Evolutionary conservation across 148 eudicot species (phyloP), one percentile per base, ranked within the genome.

Genomic region (Vaccinium myrtillus): DNA sequence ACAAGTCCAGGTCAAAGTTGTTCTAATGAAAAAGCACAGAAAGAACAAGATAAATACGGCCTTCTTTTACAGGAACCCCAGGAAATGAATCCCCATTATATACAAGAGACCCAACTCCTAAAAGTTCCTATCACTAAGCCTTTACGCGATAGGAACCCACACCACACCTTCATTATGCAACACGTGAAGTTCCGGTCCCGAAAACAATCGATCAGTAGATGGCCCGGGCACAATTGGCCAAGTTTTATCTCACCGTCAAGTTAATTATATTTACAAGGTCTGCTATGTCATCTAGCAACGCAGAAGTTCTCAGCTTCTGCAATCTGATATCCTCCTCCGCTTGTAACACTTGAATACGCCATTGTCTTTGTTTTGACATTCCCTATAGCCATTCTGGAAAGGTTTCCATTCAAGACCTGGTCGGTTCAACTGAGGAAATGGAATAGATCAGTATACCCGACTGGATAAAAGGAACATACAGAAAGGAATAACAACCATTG

Each of bases 281-380:
- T 46, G 51, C 8, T 75, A 39, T 19, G 51, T 75, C 12, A 4
- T 23, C 75, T 65, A 65, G 8, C 73, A 63, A 27, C 8, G 5
- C 18, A 4, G 2, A 51, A 6, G 65, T 56, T 36, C 88, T 87
- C 61, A 75, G 87, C 86, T 90, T 87, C 46, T 59, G 73, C 71
- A 83, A 56, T 79, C 82, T 48, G 75, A 56, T 49, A 88, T 82
- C 78, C 82, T 91, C 88, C 90, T 90, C 82, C 94, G 87, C 76
- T 83, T 88, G 87, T 94, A 94, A 86, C 75, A 89, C 84, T 83
- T 90, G 13, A 90, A 10, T 48, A 10, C 8, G 75, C 84, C 84
- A 46, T 81, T 84, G 25, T 54, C 63, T 19, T 75, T 83, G 75
- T 78, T 75, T n/a, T 86, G 91, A 7, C 78, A 58, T 80, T 84